These are phyloP conservation scores for Rhizopogon vesiculosus DNA, from an alignment of 768 basidiomycete species.

Conservation along the genomic window DNA sequence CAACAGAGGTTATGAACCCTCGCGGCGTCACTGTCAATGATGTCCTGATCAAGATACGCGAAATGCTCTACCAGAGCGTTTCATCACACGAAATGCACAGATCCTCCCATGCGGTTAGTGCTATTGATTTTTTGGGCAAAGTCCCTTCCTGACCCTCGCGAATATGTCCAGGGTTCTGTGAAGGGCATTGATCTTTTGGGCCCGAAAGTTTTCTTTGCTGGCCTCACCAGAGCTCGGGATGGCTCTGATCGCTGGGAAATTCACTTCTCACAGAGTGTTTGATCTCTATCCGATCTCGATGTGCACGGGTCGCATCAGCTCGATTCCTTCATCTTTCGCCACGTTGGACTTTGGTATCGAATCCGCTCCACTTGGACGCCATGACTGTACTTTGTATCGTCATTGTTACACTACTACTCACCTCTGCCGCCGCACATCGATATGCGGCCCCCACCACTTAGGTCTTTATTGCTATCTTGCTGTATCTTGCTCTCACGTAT, in stretches of 20 bases:
- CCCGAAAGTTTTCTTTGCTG: conserved; percentile 23
- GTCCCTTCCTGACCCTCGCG: conserved; percentile 25
- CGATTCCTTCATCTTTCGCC: not conserved
- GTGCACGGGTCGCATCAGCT: not conserved
- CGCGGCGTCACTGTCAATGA: conserved; percentile 23
- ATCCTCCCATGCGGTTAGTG: conserved; percentile 15
- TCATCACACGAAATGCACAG: conserved; percentile 14
- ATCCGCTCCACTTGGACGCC: not conserved
- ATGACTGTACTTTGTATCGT: not conserved
- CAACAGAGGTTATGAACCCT: conserved; percentile 24
- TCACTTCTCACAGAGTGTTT: conserved; percentile 15
- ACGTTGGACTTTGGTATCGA: not conserved
- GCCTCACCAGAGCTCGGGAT: conserved; percentile 21
- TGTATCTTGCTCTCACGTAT: not conserved
- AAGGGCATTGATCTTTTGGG: conserved; percentile 37
- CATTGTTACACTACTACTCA: not conserved
- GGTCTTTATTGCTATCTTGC: not conserved
- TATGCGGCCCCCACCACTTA: not conserved
- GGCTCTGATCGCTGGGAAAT: conserved; percentile 27
- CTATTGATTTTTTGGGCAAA: conserved; percentile 25
- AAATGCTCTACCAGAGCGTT: conserved; percentile 21
- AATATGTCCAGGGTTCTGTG: conserved; percentile 31
- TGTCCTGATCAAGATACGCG: conserved; percentile 22
- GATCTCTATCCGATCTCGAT: not conserved
- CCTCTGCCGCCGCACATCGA: not conserved